Evolutionary conservation across 2,329 filamentous ascomycete species (phyloP), one percentile per base, ranked within the genome.

Genomic region (Cadophora luteo-olivacea): DNA sequence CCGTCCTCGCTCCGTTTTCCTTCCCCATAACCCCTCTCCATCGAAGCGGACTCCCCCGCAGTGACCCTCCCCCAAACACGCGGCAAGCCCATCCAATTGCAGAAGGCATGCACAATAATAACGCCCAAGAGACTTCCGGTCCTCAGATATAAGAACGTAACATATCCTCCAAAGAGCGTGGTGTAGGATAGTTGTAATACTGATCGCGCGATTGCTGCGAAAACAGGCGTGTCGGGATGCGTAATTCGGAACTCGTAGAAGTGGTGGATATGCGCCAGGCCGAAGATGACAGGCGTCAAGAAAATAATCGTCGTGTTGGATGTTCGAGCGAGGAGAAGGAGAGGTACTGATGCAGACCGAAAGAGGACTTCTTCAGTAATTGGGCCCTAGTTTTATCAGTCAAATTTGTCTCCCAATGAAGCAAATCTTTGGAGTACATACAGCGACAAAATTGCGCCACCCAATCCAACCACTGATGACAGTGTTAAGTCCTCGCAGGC

Each of bases 281-380:
- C 95, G 78, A 98, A 98, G 79, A 97, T 91, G 12, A 97, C 82
- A 7, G 95, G 95, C 1, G 93, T 92, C 12, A 93, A 82, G 81
- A 97, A 93, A 76, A 97, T 87, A 72, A 92, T 93, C 51, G 82
- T 82, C 1, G 70, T 70, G 25, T 72, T 81, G 3, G 78, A 77
- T 0, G 82, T 79, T 55, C 85, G 86, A 24, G 93, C 89, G 61
- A 94, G 83, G 36, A 97, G 82, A 77, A 97, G 90, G 12, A 97
- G 85, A 1, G 95, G 92, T 49, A 97, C 86, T 64, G 94, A 90
- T 73, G 94, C 89, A 3, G 93, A 93, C 77, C 96, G 92, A 84
- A 97, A 99, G 75, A 97, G 91, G 69, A 97, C 83, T 81, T 99
- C 96, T 82, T 99, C 96, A 12, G 94, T 97, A 65, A 96, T 82